Conservation (phyloP, 148 eudicot genomes). For the Spergularia marina region DNA sequence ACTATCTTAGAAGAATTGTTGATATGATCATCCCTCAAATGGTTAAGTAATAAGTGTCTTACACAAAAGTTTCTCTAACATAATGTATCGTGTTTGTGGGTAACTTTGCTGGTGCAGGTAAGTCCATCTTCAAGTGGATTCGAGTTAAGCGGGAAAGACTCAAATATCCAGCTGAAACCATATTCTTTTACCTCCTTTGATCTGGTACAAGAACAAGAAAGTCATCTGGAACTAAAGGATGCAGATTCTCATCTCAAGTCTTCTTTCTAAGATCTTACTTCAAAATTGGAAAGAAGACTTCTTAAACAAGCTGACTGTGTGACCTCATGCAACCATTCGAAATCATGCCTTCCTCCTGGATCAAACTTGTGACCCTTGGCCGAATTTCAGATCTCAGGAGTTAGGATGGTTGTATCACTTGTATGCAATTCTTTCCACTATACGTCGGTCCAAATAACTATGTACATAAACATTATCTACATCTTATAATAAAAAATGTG, state of each 20-base stretch:
- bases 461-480: constrained; percentile 1
- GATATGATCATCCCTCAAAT: too few species aligned
- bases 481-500: not conserved
- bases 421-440: constrained; percentile 13
- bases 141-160: constrained; percentile 28
- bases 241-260: constrained; percentile 24
- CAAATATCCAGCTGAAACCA: constrained; percentile 44
- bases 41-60: too few species aligned
- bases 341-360: not conserved
- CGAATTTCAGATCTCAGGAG: not conserved
- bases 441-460: not conserved
- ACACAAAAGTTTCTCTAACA: not conserved
- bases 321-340: not conserved
- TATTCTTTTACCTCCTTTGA: constrained; percentile 63
- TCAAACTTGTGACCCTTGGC: not conserved
- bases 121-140: constrained; percentile 29
- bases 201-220: constrained; percentile 38
- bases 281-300: not conserved
- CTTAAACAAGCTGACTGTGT: not conserved
- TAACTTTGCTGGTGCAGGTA: constrained; percentile 21
- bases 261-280: constrained; percentile 21
- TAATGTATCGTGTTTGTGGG: not conserved
- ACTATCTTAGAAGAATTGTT: too few species aligned
- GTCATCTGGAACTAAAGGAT: constrained; percentile 25
- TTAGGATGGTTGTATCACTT: not conserved